Conservation (phyloP, 805 yeast genomes). For the Lachancea cidri region DNA sequence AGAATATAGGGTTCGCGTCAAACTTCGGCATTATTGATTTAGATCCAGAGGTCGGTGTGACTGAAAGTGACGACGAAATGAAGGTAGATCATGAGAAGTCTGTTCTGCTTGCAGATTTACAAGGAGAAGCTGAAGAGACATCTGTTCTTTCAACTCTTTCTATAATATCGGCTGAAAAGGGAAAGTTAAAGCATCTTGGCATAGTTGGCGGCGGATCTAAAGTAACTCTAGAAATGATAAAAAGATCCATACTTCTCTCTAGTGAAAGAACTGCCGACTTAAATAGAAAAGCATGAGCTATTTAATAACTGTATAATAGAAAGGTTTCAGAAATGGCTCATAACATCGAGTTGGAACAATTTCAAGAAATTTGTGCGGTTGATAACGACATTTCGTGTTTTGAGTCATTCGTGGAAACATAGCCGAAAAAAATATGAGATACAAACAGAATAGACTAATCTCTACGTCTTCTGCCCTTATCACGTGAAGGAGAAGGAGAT, state of each 20-base stretch:
- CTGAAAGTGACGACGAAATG: conserved; percentile 31
- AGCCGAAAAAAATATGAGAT: too few relatives aligned
- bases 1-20: conserved; percentile 38
- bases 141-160: conserved; percentile 50
- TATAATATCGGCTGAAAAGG: conserved; percentile 31
- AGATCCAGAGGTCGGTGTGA: conserved; percentile 32
- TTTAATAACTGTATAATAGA: background rate
- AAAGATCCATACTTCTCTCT: conserved; percentile 44
- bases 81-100: conserved; percentile 29
- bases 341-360: too few relatives aligned
- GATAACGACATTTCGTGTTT: too few relatives aligned
- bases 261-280: conserved; percentile 42
- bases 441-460: background rate
- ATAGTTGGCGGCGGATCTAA: conserved; percentile 46
- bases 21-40: conserved; percentile 57
- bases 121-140: conserved; percentile 79
- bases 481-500: conserved; percentile 49
- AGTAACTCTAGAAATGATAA: conserved; percentile 44
- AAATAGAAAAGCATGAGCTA: conserved; percentile 1
- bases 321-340: too few relatives aligned
- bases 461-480: conserved; percentile 37
- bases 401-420: too few relatives aligned
- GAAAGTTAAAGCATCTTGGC: conserved; percentile 39
- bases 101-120: conserved; percentile 64
- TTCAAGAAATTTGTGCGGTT: too few relatives aligned